Evolutionary conservation across 768 basidiomycete species (phyloP), one percentile per base, ranked within the genome.

Genomic region (Rhodotorula paludigena): DNA sequence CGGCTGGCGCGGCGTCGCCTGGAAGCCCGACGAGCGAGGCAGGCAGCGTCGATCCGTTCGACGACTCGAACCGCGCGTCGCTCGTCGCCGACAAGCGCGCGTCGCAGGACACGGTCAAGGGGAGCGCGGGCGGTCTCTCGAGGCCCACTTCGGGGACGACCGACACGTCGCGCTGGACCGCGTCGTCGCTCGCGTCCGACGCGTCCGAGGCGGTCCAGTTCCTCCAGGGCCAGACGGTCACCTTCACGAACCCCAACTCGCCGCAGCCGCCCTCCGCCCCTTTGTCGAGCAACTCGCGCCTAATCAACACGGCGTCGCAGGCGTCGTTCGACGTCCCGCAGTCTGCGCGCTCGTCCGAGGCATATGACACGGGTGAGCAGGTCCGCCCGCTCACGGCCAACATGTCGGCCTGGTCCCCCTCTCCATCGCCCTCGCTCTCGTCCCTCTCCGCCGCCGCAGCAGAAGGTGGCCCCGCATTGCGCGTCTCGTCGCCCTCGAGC

Each of bases 221-320:
- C 62, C 57, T 68, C 35, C 57, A 68, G 44, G 67, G 67, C 7
- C 67, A 68, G 48, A 57, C 62, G 3, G 63, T 68, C 52, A 68
- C 67, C 12, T 68, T 68, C 52, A 68, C 67, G 32, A 63, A 56
- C 41, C 67, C 67, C 8, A 63, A 68, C 57, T 51, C 62, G 32
- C 62, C 67, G 25, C 12, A 8, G 5, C 35, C 57, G 11, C 35
- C 35, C 44, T n/a, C 56, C 25, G 21, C 56, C 15, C 11, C 32
- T 15, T 10, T 28, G 23, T 1, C 25, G 48, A 16, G 7, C 18
- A 48, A 32, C 49, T 5, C 49, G 11, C 66, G 55, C 18, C 25
- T 33, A 5, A 10, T 35, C 36, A 39, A 51, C 32, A 60, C 66
- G 1, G 38, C 45, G 11, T 63, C 62, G 35, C 28, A 32, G 12